These are phyloP conservation scores for Rosa hybrid DNA, from an alignment of 331 rosid species.

Conservation along the genomic window DNA sequence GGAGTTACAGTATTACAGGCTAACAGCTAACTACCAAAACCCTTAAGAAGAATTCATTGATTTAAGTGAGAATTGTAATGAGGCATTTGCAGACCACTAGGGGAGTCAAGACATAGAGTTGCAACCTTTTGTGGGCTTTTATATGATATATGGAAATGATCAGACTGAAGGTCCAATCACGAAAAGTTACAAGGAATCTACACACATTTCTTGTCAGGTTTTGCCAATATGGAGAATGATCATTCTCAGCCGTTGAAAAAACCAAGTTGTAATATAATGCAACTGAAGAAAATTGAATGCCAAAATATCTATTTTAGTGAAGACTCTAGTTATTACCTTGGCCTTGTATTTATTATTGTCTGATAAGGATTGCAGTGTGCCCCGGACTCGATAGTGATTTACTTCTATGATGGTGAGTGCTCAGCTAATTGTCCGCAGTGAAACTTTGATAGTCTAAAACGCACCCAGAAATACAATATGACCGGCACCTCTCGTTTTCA, in stretches of 20 bases:
- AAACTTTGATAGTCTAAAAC: neutral
- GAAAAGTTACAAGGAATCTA: conserved; percentile 9
- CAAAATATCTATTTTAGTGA: neutral
- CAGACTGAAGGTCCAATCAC: neutral
- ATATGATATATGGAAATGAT: neutral
- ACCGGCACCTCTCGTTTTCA: neutral
- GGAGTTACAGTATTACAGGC: neutral
- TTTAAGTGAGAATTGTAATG: neutral
- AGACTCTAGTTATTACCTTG: neutral
- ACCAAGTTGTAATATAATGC: neutral
- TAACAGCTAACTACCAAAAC: conserved; percentile 1
- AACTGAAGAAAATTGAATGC: neutral
- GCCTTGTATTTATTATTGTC: neutral
- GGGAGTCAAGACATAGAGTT: neutral
- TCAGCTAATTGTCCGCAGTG: neutral
- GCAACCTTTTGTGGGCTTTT: neutral
- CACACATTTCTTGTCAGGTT: conserved; percentile 4
- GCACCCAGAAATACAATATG: neutral
- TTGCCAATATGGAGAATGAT: neutral
- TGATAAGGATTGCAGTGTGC: conserved; percentile 7
- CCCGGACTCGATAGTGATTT: neutral
- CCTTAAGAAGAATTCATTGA: neutral
- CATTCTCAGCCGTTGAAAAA: conserved; percentile 20
- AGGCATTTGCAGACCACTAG: neutral
- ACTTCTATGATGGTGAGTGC: neutral